phyloP scores from a whole-genome alignment of 768 basidiomycete species.

The Podaxis rugospora region DNA sequence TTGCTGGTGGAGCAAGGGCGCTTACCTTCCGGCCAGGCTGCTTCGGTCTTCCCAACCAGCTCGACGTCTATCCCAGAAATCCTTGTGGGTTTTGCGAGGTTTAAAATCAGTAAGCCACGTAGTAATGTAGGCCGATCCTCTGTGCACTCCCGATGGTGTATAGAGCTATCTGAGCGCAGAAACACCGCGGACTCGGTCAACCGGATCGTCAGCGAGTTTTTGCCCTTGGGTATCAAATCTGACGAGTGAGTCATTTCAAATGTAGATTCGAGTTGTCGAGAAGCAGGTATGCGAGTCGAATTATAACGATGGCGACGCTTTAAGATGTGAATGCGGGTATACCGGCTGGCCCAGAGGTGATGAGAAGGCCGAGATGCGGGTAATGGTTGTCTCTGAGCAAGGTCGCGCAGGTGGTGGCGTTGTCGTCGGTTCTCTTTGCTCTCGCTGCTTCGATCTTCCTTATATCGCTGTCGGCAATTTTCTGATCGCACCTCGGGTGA shows the following conservation, averaged over 20 bases:
- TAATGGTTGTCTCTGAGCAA: not conserved
- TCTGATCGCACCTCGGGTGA: not conserved
- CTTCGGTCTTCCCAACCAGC: constrained; percentile 65
- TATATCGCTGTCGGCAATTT: not conserved
- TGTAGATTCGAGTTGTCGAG: not conserved
- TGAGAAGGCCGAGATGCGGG: not conserved
- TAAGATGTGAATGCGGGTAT: not conserved
- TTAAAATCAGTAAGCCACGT: constrained; percentile 56
- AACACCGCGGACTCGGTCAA: constrained; percentile 76
- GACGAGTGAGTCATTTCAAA: not conserved
- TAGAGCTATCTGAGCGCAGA: constrained; percentile 46
- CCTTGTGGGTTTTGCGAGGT: constrained; percentile 69
- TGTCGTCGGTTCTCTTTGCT: not conserved
- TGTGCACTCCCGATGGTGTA: constrained; percentile 16
- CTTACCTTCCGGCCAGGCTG: constrained; percentile 84
- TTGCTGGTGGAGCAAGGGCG: constrained; percentile 1
- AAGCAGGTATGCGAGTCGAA: not conserved
- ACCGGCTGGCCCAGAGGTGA: not conserved
- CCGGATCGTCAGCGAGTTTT: constrained; percentile 48
- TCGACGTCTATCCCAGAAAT: constrained; percentile 84
- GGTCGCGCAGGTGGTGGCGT: not conserved
- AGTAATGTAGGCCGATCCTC: constrained; percentile 47
- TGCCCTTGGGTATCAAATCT: constrained; percentile 18
- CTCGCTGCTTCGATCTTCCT: not conserved
- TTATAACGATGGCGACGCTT: not conserved